Base-by-base conservation (phyloP, 306 rosid genomes). In the Arachis stenosperma region DNA sequence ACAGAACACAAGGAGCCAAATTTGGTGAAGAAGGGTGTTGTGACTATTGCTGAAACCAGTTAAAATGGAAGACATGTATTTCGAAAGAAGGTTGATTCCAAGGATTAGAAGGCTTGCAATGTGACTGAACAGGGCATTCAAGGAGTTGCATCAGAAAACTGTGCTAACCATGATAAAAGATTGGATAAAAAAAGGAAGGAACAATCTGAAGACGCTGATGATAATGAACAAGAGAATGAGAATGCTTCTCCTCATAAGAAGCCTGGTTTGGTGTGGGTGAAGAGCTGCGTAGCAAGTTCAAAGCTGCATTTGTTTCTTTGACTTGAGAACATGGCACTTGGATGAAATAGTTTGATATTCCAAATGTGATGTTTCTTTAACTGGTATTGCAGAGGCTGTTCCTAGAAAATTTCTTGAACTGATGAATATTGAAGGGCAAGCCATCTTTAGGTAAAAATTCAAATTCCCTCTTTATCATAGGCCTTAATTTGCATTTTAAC, bases 381-480 rank as follows among this genome's bases (percentile, higher is more conserved):
- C 17, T 79, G 48, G 67, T 81, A 53, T 41, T 83, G 81, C 85
- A 93, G 98, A 82, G 78, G 98, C 96, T 29, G 86, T 87, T 69
- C 98, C 98, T 0, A 90, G 89, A 87, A 90, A 84, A 83, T 89
- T 90, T 78, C 89, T 90, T 52, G 96, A 90, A 71, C 44, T 89
- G 72, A 90, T 93, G 98, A 88, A 93, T 81, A 88, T 84, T 33
- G 92, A 93, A 79, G 96, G 71, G 97, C 97, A 7, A 93, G 98
- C 79, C 98, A 93, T 83, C 84, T 93, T 40, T 96, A 93, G 96
- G 98, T 80, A 78, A 48, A 71, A 27, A 83, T 69, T 73, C n/a
- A 76, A 74, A 10, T 70, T 62, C 46, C 67, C 56, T 39, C 39
- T 54, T 55, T 51, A 53, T 56, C 29, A 55, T 44, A 30, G 7